Evolutionary conservation across 2,329 filamentous ascomycete genomes (phyloP).

Genomic region (Cladosporium sp.): DNA sequence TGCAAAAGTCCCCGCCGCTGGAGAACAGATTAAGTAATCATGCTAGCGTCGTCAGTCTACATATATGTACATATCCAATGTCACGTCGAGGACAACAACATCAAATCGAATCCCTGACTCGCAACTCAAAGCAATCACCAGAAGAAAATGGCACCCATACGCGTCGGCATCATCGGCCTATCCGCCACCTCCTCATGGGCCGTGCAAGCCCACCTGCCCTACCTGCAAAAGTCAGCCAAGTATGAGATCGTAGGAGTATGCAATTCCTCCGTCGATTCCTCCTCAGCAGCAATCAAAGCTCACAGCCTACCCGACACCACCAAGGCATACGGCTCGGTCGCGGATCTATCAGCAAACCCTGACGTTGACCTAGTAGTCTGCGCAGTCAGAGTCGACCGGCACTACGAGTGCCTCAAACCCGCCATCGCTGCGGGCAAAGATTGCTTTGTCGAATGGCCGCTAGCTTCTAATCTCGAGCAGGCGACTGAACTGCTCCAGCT

Average conservation of each 20-base stretch:
- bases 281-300: constrained; percentile 44
- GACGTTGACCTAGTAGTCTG: constrained; percentile 53
- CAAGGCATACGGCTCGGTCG: constrained; percentile 48
- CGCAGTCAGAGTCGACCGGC: constrained; percentile 47
- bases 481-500: constrained; percentile 47
- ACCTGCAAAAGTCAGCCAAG: constrained; percentile 53
- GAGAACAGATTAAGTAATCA: background rate
- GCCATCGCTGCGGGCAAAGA: constrained; percentile 50
- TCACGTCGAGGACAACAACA: too few relatives aligned
- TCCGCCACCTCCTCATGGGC: constrained; percentile 60
- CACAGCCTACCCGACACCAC: constrained; percentile 42
- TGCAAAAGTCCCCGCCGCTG: background rate
- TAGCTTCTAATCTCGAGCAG: constrained; percentile 45
- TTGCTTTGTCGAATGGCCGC: constrained; percentile 55
- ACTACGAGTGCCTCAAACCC: constrained; percentile 47
- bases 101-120: too few relatives aligned
- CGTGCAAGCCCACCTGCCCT: constrained; percentile 59
- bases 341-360: constrained; percentile 49
- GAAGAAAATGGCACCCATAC: constrained; percentile 52
- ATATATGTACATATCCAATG: background rate
- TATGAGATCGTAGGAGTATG: constrained; percentile 55
- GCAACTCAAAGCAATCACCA: too few relatives aligned
- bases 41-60: background rate
- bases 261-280: constrained; percentile 50
- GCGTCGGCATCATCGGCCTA: constrained; percentile 61